Base-by-base conservation (phyloP, 805 yeast species). In the Metschnikowia kofuensis region DNA sequence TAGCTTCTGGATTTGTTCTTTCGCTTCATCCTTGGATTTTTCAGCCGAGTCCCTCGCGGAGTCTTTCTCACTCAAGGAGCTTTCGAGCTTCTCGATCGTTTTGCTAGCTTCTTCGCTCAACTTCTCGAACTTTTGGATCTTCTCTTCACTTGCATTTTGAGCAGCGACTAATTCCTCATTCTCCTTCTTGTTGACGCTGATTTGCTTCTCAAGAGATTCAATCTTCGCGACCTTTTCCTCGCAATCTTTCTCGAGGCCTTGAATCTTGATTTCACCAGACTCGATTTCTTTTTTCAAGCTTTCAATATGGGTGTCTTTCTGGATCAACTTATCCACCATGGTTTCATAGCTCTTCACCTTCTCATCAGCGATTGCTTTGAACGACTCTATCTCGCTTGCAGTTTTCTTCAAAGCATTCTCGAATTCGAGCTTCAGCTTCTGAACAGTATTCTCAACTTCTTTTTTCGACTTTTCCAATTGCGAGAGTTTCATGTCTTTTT, bases 401-500 rank as follows among this genome's bases (percentile, higher is more conserved):
- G 42, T 35, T 38, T 50, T 48, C 49, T 16, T 16, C 15, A 44
- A 44, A 15, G 51, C 46, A n/a, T 32, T 35, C 38, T 35, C 39
- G 28, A 38, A 41, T 43, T 45, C 43, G 37, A 29, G 42, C 35
- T 38, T 42, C 53, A 47, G 51, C 37, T 35, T 38, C 13, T 38
- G 47, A 9, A 45, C 29, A 21, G 47, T 40, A 2, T 43, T 16
- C 27, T 45, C 35, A 6, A 47, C 35, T 31, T 42, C 45, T 16
- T 42, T 35, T 11, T 26, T 27, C 2, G 47, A 41, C 34, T 40
- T 32, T 12, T 21, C 32, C 34, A 34, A 44, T 12, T 46, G 36
- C 14, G 47, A 44, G 11, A 42, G 35, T 13, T 45, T 35, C 32
- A 46, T 49, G 49, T 66, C 69, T 45, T 61, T 62, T 16, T 52